A percentile compares a stretch with the other conserved stretches of the same genome.
phyloP scores from a whole-genome alignment of 208 protist species.

The Entamoeba invadens region DNA sequence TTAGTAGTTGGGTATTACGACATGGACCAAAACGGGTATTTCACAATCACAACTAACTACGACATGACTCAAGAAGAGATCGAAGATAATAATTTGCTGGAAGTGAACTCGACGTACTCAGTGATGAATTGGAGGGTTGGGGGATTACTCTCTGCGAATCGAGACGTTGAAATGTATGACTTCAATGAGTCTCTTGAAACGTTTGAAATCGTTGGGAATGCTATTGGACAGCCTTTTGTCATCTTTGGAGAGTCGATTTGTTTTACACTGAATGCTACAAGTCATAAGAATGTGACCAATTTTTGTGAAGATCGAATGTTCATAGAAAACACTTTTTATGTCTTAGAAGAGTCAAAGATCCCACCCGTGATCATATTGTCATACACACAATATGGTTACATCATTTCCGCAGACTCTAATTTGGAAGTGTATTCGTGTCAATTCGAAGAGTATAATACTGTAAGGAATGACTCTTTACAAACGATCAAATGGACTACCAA shows the following conservation, averaged over 20 bases:
- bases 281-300: not conserved
- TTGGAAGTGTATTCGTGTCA: too few species aligned
- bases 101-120: not conserved
- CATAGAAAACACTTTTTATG: not conserved
- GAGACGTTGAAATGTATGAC: not conserved
- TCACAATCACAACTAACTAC: not conserved
- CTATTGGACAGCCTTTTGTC: not conserved
- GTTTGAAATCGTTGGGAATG: not conserved
- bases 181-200: not conserved
- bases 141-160: not conserved
- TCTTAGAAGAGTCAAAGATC: too few species aligned
- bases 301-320: not conserved
- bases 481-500: too few species aligned
- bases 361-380: too few species aligned
- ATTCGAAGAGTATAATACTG: too few species aligned
- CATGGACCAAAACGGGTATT: not conserved
- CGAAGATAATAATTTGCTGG: not conserved
- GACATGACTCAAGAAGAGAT: not conserved
- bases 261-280: not conserved
- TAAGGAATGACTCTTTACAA: too few species aligned
- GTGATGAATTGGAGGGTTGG: not conserved
- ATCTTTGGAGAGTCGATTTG: not conserved
- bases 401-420: too few species aligned
- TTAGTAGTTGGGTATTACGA: not conserved
- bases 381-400: too few species aligned